These are phyloP conservation scores for Cornus controversa DNA, from an alignment of 148 eudicot species.

Conservation along the genomic window DNA sequence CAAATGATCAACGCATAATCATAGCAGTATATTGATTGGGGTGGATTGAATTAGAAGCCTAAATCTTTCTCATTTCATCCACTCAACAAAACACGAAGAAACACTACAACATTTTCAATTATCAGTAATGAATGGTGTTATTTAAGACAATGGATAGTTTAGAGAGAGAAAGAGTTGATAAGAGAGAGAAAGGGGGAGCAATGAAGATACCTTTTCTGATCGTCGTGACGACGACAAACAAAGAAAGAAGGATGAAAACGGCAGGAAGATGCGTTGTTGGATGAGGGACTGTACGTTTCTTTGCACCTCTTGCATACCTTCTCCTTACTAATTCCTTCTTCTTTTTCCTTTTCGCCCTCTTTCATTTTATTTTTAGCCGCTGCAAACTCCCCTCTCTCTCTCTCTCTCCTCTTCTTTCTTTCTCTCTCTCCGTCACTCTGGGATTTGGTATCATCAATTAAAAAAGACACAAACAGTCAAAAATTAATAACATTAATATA, in stretches of 20 bases:
- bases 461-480: no score
- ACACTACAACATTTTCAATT: no score
- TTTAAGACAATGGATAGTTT: no score
- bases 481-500: no score
- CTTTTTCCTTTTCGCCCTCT: background rate
- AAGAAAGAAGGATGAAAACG: conserved; percentile 89
- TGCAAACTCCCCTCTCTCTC: no score
- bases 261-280: conserved; percentile 65
- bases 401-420: no score
- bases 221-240: conserved; percentile 98
- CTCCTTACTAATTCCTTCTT: background rate
- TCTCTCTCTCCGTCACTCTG: no score
- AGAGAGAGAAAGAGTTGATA: background rate
- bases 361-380: background rate
- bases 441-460: no score
- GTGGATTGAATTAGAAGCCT: background rate
- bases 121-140: no score
- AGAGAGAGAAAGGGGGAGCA: background rate
- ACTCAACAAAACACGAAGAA: no score
- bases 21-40: background rate
- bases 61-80: background rate
- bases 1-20: no score
- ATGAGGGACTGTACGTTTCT: conserved; percentile 35
- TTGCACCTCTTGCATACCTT: conserved; percentile 76
- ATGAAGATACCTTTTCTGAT: conserved; percentile 66